Evolutionary conservation across 2,329 filamentous ascomycete species (phyloP).

Genomic region (Penicillium occitanis): DNA sequence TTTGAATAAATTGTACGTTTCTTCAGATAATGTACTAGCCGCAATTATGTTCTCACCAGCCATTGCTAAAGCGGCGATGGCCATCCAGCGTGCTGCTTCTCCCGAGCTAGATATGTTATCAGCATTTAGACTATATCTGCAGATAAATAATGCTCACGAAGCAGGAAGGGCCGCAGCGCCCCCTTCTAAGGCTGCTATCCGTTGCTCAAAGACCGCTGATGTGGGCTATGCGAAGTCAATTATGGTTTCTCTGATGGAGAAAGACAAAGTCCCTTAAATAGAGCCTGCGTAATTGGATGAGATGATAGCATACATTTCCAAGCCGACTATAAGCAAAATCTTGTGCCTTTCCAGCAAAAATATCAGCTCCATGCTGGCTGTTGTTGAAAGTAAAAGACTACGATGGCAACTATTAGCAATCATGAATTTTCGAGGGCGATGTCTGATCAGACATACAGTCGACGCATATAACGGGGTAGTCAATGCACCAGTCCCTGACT

Average conservation of each 20-base stretch:
- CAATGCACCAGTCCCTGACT: slow-evolving; percentile 16
- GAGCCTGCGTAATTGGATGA: not conserved
- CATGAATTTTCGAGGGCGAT: too few relatives aligned
- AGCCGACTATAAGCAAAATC: slow-evolving; percentile 51
- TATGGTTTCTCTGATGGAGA: not conserved
- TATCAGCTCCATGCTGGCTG: slow-evolving; percentile 78
- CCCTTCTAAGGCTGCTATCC: slow-evolving; percentile 42
- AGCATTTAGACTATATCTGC: not conserved
- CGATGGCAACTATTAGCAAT: not conserved
- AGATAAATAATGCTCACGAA: slow-evolving; percentile 46
- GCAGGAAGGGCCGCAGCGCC: slow-evolving; percentile 69
- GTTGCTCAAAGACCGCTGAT: slow-evolving; percentile 50
- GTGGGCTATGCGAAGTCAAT: slow-evolving; percentile 29
- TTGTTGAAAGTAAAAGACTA: slow-evolving; percentile 64
- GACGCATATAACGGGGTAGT: slow-evolving; percentile 19
- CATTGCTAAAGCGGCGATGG: slow-evolving; percentile 72
- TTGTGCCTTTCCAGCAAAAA: slow-evolving; percentile 75
- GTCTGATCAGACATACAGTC: not conserved
- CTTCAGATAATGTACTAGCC: slow-evolving; percentile 82
- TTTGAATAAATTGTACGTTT: slow-evolving; percentile 93
- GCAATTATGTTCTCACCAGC: slow-evolving; percentile 86
- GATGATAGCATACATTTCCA: slow-evolving; percentile 29
- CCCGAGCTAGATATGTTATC: slow-evolving; percentile 51
- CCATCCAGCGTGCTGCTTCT: slow-evolving; percentile 84
- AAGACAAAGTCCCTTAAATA: not conserved